Evolutionary conservation across 768 basidiomycete genomes (phyloP).

Genomic region (Suillus brevipes): DNA sequence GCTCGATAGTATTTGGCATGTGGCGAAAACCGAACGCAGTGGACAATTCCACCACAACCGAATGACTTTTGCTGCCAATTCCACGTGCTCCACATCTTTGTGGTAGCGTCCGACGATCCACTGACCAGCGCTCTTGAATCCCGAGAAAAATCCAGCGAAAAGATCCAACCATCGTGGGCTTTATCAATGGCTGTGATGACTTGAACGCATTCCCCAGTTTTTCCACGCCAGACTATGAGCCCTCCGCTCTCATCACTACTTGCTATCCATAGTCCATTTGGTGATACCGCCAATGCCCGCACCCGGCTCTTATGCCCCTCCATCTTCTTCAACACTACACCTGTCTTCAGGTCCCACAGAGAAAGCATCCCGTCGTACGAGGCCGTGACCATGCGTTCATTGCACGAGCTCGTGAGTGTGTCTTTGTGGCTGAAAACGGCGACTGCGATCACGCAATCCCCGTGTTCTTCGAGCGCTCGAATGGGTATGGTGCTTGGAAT

Average conservation of each 20-base stretch:
- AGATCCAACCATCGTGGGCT: not conserved
- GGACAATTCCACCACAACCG: not conserved
- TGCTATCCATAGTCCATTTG: not conserved
- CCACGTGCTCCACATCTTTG: not conserved
- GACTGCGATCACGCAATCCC: not conserved
- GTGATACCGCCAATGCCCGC: not conserved
- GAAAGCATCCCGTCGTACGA: not conserved
- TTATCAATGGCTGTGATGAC: not conserved
- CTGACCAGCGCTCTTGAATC: not conserved
- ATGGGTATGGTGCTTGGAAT: not conserved
- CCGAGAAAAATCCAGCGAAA: not conserved
- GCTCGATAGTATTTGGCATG: no score
- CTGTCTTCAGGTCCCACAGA: not conserved
- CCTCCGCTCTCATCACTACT: not conserved
- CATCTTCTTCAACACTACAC: not conserved
- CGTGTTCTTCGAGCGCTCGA: not conserved
- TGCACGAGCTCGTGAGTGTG: no score
- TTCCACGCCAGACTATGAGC: not conserved
- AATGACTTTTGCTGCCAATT: no score
- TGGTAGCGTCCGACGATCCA: not conserved
- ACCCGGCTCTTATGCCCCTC: not conserved
- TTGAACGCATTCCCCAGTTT: not conserved
- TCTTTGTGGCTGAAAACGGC: not conserved
- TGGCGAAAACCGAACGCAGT: not conserved
- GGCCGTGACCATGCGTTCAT: not conserved